phyloP scores from a whole-genome alignment of 257 asterid genomes.

The Salvia rosmarinus region DNA sequence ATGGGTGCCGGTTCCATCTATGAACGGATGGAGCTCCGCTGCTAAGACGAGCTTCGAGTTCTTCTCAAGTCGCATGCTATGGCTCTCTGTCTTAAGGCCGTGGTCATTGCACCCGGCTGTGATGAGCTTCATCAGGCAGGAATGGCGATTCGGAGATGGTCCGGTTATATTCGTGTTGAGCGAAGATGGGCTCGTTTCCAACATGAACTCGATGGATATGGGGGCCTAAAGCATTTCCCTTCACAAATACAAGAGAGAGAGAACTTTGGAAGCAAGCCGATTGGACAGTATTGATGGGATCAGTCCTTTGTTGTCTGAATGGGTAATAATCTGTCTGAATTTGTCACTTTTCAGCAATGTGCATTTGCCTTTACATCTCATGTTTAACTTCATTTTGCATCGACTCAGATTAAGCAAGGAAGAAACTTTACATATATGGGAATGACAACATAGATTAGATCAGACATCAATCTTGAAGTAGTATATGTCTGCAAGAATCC shows the following conservation, averaged over 20 bases:
- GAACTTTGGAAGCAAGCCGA: constrained; percentile 60
- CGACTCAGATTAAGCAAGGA: constrained; percentile 55
- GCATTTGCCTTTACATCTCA: neutral
- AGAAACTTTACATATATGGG: constrained; percentile 62
- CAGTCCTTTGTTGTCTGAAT: constrained; percentile 44
- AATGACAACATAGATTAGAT: constrained; percentile 64
- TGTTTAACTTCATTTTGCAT: constrained; percentile 2
- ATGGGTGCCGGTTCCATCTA: constrained; percentile 63
- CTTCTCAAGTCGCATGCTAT: constrained; percentile 57
- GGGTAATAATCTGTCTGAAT: constrained; percentile 49
- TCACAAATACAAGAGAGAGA: constrained; percentile 57
- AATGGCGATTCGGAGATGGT: constrained; percentile 57
- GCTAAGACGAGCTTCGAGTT: constrained; percentile 50
- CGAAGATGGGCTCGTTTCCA: constrained; percentile 50
- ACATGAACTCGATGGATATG: constrained; percentile 69
- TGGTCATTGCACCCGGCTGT: constrained; percentile 55
- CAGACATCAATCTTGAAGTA: constrained; percentile 51
- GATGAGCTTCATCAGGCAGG: constrained; percentile 47
- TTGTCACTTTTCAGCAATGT: constrained; percentile 10
- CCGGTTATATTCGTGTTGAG: constrained; percentile 57
- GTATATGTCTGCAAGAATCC: constrained; percentile 61
- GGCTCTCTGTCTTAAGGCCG: constrained; percentile 61
- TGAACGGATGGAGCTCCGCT: constrained; percentile 45
- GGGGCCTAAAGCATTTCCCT: constrained; percentile 77
- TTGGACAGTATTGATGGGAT: constrained; percentile 50